Evolutionary conservation across 2,329 filamentous ascomycete genomes (phyloP).

Genomic region (Colletotrichum spinosum): DNA sequence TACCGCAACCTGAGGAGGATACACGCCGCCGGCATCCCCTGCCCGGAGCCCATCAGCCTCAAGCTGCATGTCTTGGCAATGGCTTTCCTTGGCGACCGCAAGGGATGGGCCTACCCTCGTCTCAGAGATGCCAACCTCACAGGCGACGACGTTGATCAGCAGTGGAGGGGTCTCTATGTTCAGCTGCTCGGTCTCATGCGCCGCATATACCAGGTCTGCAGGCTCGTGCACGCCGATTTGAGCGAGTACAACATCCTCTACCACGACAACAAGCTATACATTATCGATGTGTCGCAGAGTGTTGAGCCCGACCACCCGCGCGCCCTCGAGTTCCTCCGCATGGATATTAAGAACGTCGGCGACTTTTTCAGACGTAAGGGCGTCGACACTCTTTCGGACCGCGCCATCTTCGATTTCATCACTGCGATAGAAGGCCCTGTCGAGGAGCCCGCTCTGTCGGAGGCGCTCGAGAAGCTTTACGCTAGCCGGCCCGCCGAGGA

Average conservation of each 20-base stretch:
- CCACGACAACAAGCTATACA: conserved; percentile 82
- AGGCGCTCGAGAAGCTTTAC: conserved; percentile 76
- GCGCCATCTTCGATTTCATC: conserved; percentile 86
- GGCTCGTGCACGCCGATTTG: conserved; percentile 93
- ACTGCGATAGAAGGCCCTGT: conserved; percentile 70
- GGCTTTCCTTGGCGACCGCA: conserved; percentile 89
- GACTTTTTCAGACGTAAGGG: conserved; percentile 92
- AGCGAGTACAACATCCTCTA: conserved; percentile 99
- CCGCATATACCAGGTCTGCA: conserved; percentile 91
- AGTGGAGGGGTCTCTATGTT: conserved; percentile 83
- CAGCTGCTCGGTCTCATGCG: conserved; percentile 91
- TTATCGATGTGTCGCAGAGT: conserved; percentile 98
- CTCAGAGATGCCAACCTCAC: conserved; percentile 86
- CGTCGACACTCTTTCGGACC: conserved; percentile 84
- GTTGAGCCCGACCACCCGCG: conserved; percentile 97
- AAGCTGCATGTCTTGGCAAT: conserved; percentile 97
- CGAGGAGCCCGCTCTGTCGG: conserved; percentile 70
- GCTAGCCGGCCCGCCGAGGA: conserved; percentile 63
- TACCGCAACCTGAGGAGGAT: conserved; percentile 93
- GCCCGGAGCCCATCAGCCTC: conserved; percentile 88
- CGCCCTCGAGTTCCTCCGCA: conserved; percentile 91
- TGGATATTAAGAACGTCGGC: conserved; percentile 97
- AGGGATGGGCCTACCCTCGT: conserved; percentile 88
- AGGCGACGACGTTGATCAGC: conserved; percentile 73
- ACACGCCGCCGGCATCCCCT: conserved; percentile 85